phyloP scores from a whole-genome alignment of 164 flowering plant genomes.

The Santalum album region DNA sequence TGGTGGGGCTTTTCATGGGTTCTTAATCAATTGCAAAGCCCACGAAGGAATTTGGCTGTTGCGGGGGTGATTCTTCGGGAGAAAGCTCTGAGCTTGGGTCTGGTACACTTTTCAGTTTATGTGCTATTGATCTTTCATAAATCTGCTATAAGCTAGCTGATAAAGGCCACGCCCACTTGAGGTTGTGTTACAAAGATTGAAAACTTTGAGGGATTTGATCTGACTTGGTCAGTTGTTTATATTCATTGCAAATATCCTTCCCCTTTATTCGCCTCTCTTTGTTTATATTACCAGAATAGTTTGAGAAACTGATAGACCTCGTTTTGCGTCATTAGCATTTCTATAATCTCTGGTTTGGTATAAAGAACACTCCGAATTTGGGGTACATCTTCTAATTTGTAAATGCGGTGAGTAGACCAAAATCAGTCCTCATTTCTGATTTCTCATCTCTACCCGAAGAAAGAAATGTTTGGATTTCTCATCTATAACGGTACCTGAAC shows the following conservation, averaged over 20 bases:
- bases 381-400: not conserved
- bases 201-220: no score
- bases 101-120: slow-evolving; percentile 4
- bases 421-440: not conserved
- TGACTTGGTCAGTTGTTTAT: no score
- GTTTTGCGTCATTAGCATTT: not conserved
- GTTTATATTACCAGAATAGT: not conserved
- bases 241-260: not conserved
- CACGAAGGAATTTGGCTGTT: slow-evolving; percentile 22
- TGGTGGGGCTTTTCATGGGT: slow-evolving; percentile 23
- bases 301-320: not conserved
- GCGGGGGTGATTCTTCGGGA: not conserved
- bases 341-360: not conserved
- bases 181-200: no score
- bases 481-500: no score
- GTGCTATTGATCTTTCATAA: not conserved
- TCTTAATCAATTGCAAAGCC: slow-evolving; percentile 26
- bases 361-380: not conserved
- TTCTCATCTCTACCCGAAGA: no score
- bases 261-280: not conserved
- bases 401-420: not conserved
- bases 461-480: no score
- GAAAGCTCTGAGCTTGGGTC: not conserved
- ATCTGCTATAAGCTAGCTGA: slow-evolving; percentile 1
- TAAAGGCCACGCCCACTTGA: no score